A percentile compares a stretch with the other conserved stretches of the same genome.
These are phyloP conservation scores for Leersia perrieri DNA, from an alignment of 176 grass and related monocot genomes.

Conservation along the genomic window DNA sequence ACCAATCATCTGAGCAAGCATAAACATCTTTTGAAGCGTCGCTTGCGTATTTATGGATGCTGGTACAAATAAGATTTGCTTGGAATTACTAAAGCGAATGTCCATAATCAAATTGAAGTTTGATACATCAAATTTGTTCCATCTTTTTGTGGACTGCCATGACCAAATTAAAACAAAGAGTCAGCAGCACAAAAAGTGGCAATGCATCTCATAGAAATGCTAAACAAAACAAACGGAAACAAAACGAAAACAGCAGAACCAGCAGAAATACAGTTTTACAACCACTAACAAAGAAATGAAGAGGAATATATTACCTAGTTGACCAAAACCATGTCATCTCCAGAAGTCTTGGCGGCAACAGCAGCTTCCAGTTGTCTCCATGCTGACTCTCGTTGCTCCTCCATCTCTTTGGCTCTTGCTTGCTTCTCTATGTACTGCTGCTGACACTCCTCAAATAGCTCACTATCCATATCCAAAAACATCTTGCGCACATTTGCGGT, in stretches of 20 bases:
- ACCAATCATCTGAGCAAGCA: constrained; percentile 54
- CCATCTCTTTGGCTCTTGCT: constrained; percentile 64
- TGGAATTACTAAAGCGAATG: constrained; percentile 47
- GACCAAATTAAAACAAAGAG: constrained; percentile 52
- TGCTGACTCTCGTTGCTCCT: constrained; percentile 65
- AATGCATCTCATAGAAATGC: constrained; percentile 47
- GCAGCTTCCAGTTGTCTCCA: constrained; percentile 79
- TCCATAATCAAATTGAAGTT: constrained; percentile 40
- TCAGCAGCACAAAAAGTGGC: constrained; percentile 49
- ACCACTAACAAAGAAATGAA: constrained; percentile 41
- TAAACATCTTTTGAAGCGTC: constrained; percentile 48
- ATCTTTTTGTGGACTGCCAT: constrained; percentile 51
- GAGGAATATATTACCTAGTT: constrained; percentile 73
- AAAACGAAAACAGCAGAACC: constrained; percentile 27
- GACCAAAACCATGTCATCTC: constrained; percentile 82
- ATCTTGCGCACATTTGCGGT: constrained; percentile 92
- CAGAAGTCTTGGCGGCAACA: constrained; percentile 52
- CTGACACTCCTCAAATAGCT: constrained; percentile 88
- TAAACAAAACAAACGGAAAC: constrained; percentile 33
- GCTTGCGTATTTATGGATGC: constrained; percentile 31
- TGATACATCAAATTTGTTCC: constrained; percentile 46
- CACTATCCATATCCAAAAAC: constrained; percentile 98
- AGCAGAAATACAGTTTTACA: constrained; percentile 35
- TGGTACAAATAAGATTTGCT: constrained; percentile 28
- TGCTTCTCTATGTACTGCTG: constrained; percentile 72